A percentile compares a stretch with the other conserved stretches of the same genome.
phyloP scores from a whole-genome alignment of 2,329 filamentous ascomycete genomes.

The Colletotrichum musae region DNA sequence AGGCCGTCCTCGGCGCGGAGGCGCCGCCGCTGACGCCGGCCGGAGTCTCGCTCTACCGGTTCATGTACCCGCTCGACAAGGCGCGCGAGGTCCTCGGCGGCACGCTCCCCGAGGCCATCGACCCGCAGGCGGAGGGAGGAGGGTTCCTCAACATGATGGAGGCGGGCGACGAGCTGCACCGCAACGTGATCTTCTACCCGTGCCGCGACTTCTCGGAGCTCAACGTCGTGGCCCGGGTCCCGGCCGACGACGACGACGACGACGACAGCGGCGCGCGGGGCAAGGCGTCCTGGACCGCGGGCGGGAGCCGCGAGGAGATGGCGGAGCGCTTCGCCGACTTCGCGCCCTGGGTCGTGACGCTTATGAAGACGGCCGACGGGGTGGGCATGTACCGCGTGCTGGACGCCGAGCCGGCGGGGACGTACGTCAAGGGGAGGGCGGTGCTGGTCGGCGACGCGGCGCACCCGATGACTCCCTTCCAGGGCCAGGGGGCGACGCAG shows the following conservation, averaged over 20 bases:
- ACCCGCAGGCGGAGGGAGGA: conserved; percentile 1
- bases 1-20: conserved; percentile 2
- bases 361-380: conserved; percentile 28
- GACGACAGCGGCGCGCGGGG: not conserved
- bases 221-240: conserved; percentile 25
- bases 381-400: conserved; percentile 30
- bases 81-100: conserved; percentile 17
- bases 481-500: conserved; percentile 35
- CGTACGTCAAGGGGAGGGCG: conserved; percentile 48
- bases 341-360: conserved; percentile 29
- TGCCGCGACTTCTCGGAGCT: conserved; percentile 24
- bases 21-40: conserved; percentile 5
- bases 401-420: conserved; percentile 56
- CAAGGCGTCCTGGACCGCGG: conserved; percentile 28
- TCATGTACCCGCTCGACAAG: conserved; percentile 22
- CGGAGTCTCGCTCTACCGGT: conserved; percentile 33
- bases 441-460: conserved; percentile 38
- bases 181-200: conserved; percentile 35
- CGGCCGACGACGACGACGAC: conserved; percentile 14
- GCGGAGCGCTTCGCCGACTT: conserved; percentile 25
- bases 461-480: conserved; percentile 39
- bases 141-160: conserved; percentile 30
- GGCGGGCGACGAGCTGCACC: conserved; percentile 25
- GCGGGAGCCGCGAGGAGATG: conserved; percentile 22
- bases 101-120: conserved; percentile 15